A percentile compares a stretch with the other conserved stretches of the same genome.
phyloP scores from a whole-genome alignment of 2,329 filamentous ascomycete species.

The Ophiostoma australiae region DNA sequence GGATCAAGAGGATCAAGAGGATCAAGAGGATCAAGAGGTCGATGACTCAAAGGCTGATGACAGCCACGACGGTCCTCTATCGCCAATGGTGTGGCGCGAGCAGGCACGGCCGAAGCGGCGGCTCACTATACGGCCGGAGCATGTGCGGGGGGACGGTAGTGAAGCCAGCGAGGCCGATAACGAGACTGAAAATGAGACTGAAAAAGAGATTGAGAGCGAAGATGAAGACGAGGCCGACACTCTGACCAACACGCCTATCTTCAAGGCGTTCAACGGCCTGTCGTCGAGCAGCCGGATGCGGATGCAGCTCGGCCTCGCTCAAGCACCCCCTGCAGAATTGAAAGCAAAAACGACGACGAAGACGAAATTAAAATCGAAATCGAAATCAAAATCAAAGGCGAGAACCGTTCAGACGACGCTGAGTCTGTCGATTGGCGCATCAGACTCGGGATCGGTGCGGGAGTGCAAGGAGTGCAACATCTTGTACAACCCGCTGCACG shows the following conservation, averaged over 20 bases:
- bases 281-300: constrained; percentile 23
- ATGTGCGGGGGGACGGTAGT: neutral
- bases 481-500: constrained; percentile 44
- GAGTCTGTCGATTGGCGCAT: constrained; percentile 36
- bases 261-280: constrained; percentile 14
- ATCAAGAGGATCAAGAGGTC: neutral
- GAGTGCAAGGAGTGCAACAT: constrained; percentile 43
- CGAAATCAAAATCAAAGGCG: neutral
- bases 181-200: neutral
- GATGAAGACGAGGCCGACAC: neutral
- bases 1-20: neutral
- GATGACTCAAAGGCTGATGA: neutral
- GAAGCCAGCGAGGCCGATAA: neutral
- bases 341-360: too few species aligned
- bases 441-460: constrained; percentile 32
- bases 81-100: neutral
- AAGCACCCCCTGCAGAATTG: too few species aligned
- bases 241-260: constrained; percentile 1
- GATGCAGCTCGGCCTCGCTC: constrained; percentile 13
- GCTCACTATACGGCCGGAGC: constrained; percentile 25
- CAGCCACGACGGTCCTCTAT: neutral
- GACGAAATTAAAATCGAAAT: constrained; percentile 3
- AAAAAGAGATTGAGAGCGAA: neutral
- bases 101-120: constrained; percentile 26
- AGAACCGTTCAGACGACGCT: constrained; percentile 40